Conservation (phyloP, 2,329 filamentous ascomycete species). For the Aspergillus tanneri region DNA sequence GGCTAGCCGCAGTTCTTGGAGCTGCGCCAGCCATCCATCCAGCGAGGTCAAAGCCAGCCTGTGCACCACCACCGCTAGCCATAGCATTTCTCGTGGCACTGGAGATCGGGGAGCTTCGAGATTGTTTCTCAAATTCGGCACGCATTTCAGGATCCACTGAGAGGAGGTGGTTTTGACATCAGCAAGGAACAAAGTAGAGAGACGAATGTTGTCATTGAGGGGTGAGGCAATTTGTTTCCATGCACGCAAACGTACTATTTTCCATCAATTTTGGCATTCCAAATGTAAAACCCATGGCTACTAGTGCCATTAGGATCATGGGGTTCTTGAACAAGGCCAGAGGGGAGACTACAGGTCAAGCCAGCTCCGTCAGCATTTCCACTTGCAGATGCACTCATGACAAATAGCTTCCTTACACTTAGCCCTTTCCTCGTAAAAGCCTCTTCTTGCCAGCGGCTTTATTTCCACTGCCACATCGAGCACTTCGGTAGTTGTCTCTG, state of each 20-base stretch:
- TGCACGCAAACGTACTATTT: constrained; percentile 86
- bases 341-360: constrained; percentile 63
- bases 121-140: constrained; percentile 87
- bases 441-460: constrained; percentile 62
- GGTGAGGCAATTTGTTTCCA: too few species aligned
- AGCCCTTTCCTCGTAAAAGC: constrained; percentile 72
- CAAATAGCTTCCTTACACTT: constrained; percentile 61
- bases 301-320: constrained; percentile 90
- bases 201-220: background rate
- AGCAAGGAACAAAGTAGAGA: constrained; percentile 4
- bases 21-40: constrained; percentile 65
- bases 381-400: background rate
- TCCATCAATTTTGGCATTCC: constrained; percentile 95
- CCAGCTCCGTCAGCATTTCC: background rate
- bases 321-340: constrained; percentile 84
- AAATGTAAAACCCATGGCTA: constrained; percentile 79
- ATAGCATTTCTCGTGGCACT: constrained; percentile 60
- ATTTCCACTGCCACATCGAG: constrained; percentile 58
- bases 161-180: background rate
- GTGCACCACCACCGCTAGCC: constrained; percentile 52
- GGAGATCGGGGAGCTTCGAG: constrained; percentile 70
- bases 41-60: constrained; percentile 67
- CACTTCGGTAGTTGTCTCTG: constrained; percentile 10
- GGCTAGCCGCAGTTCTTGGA: constrained; percentile 24
- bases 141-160: constrained; percentile 95